Evolutionary conservation across 2,329 filamentous ascomycete genomes (phyloP), one percentile per base, ranked within the genome.

Genomic region (Fusarium sp.): DNA sequence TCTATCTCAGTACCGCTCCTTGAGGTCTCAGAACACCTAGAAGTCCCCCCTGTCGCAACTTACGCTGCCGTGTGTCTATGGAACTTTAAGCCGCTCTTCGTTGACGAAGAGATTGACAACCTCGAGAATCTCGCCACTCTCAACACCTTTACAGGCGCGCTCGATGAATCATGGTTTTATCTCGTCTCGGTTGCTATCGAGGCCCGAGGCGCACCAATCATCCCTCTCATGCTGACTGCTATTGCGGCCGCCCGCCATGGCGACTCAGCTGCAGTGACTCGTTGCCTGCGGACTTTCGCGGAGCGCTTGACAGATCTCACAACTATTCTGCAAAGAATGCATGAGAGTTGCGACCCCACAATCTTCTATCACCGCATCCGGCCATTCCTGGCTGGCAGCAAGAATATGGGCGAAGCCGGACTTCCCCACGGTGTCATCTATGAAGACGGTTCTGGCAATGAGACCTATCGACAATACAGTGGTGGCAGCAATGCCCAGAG

Each of bases 81-180:
- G 96, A 99, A 99, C 82, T 98, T 94, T 86, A 95, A 95, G 81
- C 94, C 95, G 1, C 88, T 98, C 58, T 98, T 98, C 77, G 83
- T 90, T 64, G 89, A 94, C 67, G 95, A 98, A 79, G 88, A 89
- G 37, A 89, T 96, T 61, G 94, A 97, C 76, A 90, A 90, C 69
- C 87, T 98, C 47, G 91, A 96, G 76, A 98, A 99, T 75, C 87
- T 99, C 60, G 91, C 94, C 41, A 96, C 94, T 3, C 86, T 98
- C 65, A 90, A 91, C 75, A 98, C 96, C 15, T 97, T 98, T 77
- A 98, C 96, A 15, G 96, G 96, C 53, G 95, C 94, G 8, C 85
- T 97, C 59, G 96, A 99, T 78, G 96, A 99, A 82, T 97, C 96
- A 68, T 99, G 96, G 96, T 99, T 99, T 79, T 99, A 98, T 79